phyloP scores from a whole-genome alignment of 176 grass and related monocot genomes.

The Hyparrhenia diplandra region DNA sequence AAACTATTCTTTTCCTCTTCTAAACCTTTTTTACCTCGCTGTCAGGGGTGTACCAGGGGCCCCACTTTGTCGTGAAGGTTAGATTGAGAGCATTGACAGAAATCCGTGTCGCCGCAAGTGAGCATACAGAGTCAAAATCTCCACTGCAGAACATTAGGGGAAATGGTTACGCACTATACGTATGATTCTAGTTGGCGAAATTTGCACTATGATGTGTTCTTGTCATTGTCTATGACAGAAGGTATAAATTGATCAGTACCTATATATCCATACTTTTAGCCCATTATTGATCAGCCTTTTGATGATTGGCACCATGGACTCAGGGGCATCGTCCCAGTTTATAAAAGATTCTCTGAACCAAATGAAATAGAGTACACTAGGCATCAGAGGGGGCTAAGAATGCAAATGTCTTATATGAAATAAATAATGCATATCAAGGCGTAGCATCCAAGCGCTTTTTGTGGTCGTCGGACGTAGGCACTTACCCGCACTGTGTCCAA shows the following conservation, averaged over 20 bases:
- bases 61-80: constrained; percentile 27
- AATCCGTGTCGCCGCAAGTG: constrained; percentile 27
- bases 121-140: constrained; percentile 35
- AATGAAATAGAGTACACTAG: background rate
- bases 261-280: constrained; percentile 34
- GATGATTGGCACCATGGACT: constrained; percentile 24
- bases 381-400: background rate
- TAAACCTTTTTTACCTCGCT: constrained; percentile 26
- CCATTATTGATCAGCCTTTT: constrained; percentile 8
- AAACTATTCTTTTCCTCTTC: background rate
- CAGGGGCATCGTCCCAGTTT: constrained; percentile 11
- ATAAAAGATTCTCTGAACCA: background rate
- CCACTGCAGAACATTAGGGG: constrained; percentile 13
- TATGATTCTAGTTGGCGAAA: background rate
- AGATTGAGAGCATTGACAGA: constrained; percentile 41
- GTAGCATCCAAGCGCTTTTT: too few species aligned
- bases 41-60: constrained; percentile 46
- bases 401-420: too few species aligned
- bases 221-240: background rate
- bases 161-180: background rate
- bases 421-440: too few species aligned
- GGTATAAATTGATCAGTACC: background rate
- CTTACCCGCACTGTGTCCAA: constrained; percentile 37
- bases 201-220: background rate
- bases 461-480: too few species aligned